phyloP scores from a whole-genome alignment of 108 stramenopile species.

The Skeletonema tropicum region DNA sequence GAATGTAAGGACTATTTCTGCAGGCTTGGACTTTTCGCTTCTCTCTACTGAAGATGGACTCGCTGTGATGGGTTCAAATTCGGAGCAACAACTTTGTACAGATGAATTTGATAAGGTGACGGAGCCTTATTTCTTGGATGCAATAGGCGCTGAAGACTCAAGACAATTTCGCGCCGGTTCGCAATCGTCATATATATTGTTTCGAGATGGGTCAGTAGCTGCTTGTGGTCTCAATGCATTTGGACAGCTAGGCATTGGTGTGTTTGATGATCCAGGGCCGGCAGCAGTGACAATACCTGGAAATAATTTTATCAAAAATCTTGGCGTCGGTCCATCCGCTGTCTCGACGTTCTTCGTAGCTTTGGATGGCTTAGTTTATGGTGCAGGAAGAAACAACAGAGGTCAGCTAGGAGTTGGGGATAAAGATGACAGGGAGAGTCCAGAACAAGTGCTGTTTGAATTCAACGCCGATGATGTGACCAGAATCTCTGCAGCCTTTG shows the following conservation, averaged over 20 bases:
- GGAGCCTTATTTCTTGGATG: not conserved
- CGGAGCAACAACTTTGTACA: slow-evolving; percentile 21
- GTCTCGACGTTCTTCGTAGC: slow-evolving; percentile 31
- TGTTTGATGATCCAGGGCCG: slow-evolving; percentile 4
- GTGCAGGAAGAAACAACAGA: slow-evolving; percentile 27
- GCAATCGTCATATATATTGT: slow-evolving; percentile 34
- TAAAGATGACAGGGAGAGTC: not conserved
- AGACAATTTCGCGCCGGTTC: slow-evolving; percentile 30
- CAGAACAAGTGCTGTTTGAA: slow-evolving; percentile 15
- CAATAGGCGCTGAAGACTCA: slow-evolving; percentile 2
- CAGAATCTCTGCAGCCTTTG: not conserved
- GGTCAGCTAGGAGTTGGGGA: slow-evolving; percentile 45
- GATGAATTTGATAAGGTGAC: slow-evolving; percentile 6
- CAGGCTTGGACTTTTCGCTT: slow-evolving; percentile 32
- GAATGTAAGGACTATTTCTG: slow-evolving; percentile 26
- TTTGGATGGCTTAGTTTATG: slow-evolving; percentile 16
- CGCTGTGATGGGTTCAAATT: slow-evolving; percentile 33
- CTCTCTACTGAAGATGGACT: slow-evolving; percentile 33
- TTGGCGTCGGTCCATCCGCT: slow-evolving; percentile 32
- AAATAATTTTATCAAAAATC: not conserved
- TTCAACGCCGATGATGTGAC: not conserved
- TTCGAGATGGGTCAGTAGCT: slow-evolving; percentile 29
- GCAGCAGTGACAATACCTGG: slow-evolving; percentile 17
- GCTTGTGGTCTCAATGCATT: slow-evolving; percentile 36
- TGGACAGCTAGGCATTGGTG: slow-evolving; percentile 42